A percentile compares a stretch with the other conserved stretches of the same genome.
These are phyloP conservation scores for Claviceps sp. DNA, from an alignment of 2,329 filamentous ascomycete species.

Conservation along the genomic window DNA sequence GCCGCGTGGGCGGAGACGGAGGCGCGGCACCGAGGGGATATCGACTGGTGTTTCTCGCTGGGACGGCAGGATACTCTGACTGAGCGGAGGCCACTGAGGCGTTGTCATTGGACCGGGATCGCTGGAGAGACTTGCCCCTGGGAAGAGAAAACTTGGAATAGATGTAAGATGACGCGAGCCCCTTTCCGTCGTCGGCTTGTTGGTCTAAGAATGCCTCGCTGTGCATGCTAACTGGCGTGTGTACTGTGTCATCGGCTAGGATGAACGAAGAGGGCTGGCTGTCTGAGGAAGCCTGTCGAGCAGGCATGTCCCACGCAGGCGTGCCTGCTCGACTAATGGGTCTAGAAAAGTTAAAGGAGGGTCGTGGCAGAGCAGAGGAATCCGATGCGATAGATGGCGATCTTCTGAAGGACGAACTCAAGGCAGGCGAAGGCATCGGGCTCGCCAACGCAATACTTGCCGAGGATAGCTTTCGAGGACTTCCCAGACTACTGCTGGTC, in stretches of 20 bases:
- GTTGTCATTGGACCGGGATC: constrained; percentile 47
- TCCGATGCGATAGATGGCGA: constrained; percentile 82
- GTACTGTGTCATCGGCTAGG: constrained; percentile 48
- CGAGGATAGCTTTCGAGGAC: constrained; percentile 63
- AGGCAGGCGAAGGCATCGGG: constrained; percentile 41
- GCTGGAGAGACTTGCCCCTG: constrained; percentile 64
- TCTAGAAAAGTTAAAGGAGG: constrained; percentile 87
- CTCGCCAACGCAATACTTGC: constrained; percentile 42
- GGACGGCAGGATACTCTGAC: constrained; percentile 44
- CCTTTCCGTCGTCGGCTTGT: constrained; percentile 29
- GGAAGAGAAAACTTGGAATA: constrained; percentile 79
- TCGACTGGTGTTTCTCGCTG: constrained; percentile 29
- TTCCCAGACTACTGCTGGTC: constrained; percentile 36
- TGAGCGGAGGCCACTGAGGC: constrained; percentile 40
- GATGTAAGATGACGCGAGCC: constrained; percentile 59
- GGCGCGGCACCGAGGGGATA: constrained; percentile 35
- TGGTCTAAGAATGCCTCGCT: constrained; percentile 53
- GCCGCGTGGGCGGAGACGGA: constrained; percentile 47
- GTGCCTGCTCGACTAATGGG: constrained; percentile 66
- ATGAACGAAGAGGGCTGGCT: constrained; percentile 53
- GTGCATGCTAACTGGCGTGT: constrained; percentile 60
- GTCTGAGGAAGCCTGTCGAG: constrained; percentile 51
- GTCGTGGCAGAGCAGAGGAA: constrained; percentile 56
- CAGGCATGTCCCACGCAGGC: constrained; percentile 42
- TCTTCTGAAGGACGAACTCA: constrained; percentile 47